Percentiles rank a stretch among this genome's conserved stretches.
Conservation (phyloP, 192 early-diverging fungal species). For the Irineochytrium annulatum region DNA sequence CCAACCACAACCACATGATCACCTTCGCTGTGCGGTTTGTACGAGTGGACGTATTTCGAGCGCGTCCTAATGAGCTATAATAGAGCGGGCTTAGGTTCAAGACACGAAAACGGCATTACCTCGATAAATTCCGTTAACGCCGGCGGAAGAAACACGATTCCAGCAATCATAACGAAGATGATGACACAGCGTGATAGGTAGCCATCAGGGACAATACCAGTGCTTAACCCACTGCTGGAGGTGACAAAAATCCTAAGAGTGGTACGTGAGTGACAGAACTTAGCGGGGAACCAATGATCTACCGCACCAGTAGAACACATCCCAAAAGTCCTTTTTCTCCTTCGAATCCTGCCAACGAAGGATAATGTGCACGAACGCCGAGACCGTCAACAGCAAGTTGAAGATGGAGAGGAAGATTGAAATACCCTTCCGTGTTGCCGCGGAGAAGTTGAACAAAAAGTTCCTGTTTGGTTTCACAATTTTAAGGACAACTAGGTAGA, state of each 20-base stretch:
- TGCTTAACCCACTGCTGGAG: conserved; percentile 62
- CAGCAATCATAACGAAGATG: conserved; percentile 4
- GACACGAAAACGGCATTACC: no score
- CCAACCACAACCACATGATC: conserved; percentile 66
- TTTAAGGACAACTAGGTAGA: conserved; percentile 57
- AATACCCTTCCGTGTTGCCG: conserved; percentile 60
- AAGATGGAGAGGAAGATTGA: conserved; percentile 58
- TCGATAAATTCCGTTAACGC: conserved; percentile 64
- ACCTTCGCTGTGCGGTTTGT: conserved; percentile 30
- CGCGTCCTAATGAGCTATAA: conserved; percentile 54
- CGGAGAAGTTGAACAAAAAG: conserved; percentile 39
- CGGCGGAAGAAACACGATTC: conserved; percentile 24
- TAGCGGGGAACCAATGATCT: no score
- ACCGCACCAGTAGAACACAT: conserved; percentile 33
- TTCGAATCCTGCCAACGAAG: conserved; percentile 26
- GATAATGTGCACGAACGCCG: conserved; percentile 65
- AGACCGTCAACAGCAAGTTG: conserved; percentile 65
- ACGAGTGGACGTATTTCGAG: conserved; percentile 55
- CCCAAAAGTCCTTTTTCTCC: conserved; percentile 28
- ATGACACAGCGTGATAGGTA: conserved; percentile 25
- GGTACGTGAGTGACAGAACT: no score
- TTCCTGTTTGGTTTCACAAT: conserved; percentile 49
- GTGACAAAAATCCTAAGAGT: conserved; percentile 27
- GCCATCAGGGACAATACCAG: conserved; percentile 57
- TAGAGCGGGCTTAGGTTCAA: conserved; percentile 62